These are phyloP conservation scores for Penicillium daleae DNA, from an alignment of 495 filamentous ascomycete genomes.

Conservation along the genomic window DNA sequence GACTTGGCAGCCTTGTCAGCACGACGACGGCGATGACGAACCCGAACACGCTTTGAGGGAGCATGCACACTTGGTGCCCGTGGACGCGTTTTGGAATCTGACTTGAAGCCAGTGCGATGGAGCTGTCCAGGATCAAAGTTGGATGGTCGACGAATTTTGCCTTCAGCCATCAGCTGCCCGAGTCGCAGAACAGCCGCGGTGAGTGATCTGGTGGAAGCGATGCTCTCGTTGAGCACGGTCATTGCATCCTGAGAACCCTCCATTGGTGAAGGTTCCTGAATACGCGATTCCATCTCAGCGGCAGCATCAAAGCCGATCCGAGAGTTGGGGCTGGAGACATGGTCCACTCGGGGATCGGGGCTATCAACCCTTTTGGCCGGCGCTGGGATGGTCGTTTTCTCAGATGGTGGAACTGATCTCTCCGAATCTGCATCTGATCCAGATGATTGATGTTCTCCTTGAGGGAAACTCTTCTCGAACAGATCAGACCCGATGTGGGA, in stretches of 20 bases:
- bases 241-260: not conserved
- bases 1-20: slow-evolving; percentile 1
- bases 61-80: not conserved
- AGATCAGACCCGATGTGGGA: slow-evolving; percentile 3
- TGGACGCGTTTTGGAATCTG: not conserved
- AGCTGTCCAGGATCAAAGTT: not conserved
- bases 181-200: slow-evolving; percentile 17
- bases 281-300: not conserved
- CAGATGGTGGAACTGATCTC: not conserved
- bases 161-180: slow-evolving; percentile 5
- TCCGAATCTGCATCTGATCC: slow-evolving; percentile 9
- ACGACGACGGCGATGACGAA: slow-evolving; percentile 11
- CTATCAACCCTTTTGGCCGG: not conserved
- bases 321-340: slow-evolving; percentile 5
- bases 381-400: not conserved
- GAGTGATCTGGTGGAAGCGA: slow-evolving; percentile 15
- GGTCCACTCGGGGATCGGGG: slow-evolving; percentile 2
- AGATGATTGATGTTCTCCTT: not conserved
- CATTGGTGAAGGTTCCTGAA: not conserved
- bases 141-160: not conserved
- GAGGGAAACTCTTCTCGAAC: not conserved
- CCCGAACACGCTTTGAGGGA: slow-evolving; percentile 3
- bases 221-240: not conserved
- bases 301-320: slow-evolving; percentile 2
- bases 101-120: slow-evolving; percentile 5